These are phyloP conservation scores for Rhizomucor pusillus DNA, from an alignment of 371 early-diverging fungal genomes.

Conservation along the genomic window DNA sequence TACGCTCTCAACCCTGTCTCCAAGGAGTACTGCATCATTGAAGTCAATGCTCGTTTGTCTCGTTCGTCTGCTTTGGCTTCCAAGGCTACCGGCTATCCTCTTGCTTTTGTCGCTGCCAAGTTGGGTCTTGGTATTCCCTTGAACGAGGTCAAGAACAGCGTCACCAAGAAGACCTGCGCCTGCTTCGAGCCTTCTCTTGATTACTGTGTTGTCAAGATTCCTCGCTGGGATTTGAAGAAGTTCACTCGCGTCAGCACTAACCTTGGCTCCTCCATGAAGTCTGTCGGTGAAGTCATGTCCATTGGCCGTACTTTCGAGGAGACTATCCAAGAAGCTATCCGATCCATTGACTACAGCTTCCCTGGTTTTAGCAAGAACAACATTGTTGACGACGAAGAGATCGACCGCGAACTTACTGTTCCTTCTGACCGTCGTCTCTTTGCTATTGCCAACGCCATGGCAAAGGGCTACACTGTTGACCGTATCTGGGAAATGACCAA, in stretches of 20 bases:
- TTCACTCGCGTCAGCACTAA: conserved; percentile 84
- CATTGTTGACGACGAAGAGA: conserved; percentile 52
- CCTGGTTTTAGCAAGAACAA: conserved; percentile 65
- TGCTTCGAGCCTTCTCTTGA: conserved; percentile 95
- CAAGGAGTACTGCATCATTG: conserved; percentile 89
- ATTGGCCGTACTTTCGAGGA: conserved; percentile 96
- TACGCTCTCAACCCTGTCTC: conserved; percentile 89
- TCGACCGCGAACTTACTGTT: conserved; percentile 70
- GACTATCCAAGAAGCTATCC: conserved; percentile 87
- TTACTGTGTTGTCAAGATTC: conserved; percentile 93
- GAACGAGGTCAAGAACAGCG: conserved; percentile 84
- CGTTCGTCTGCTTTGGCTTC: conserved; percentile 87
- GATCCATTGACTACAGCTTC: conserved; percentile 70
- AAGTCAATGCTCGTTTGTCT: conserved; percentile 93
- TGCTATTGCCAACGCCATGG: conserved; percentile 64
- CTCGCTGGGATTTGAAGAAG: conserved; percentile 94
- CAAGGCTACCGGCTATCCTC: conserved; percentile 95
- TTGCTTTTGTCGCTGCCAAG: conserved; percentile 96
- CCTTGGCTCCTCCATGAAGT: conserved; percentile 88
- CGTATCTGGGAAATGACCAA: conserved; percentile 84
- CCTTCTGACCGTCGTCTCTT: conserved; percentile 92
- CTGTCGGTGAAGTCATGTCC: conserved; percentile 97
- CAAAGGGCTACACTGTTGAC: conserved; percentile 80
- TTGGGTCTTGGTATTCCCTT: conserved; percentile 84
- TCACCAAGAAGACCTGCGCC: conserved; percentile 89